Percentiles rank a stretch among this genome's conserved stretches.
These are phyloP conservation scores for Nidularia pulvinata DNA, from an alignment of 768 basidiomycete species.

Conservation along the genomic window DNA sequence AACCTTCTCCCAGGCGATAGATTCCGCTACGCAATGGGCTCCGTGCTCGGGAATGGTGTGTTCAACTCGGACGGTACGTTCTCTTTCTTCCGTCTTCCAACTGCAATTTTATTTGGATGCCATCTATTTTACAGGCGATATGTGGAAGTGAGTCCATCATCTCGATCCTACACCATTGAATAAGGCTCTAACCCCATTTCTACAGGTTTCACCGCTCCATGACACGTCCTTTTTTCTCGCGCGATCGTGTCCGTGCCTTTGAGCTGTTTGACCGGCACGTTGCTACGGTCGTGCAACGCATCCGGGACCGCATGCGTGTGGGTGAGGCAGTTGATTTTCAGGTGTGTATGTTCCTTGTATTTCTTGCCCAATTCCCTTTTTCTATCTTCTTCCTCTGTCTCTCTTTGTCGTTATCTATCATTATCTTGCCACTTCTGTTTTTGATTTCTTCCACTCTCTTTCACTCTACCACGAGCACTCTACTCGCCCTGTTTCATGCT, in stretches of 20 bases:
- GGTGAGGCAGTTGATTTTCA: not conserved
- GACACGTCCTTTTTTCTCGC: constrained; percentile 41
- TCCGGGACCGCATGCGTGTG: constrained; percentile 5
- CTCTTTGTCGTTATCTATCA: too few relatives aligned
- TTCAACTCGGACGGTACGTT: constrained; percentile 41
- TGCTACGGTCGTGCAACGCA: constrained; percentile 23
- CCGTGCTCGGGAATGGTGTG: constrained; percentile 31
- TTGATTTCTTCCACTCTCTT: too few relatives aligned
- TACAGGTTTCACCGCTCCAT: constrained; percentile 34
- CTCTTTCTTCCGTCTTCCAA: not conserved
- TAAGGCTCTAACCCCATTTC: too few relatives aligned
- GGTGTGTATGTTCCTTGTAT: constrained; percentile 13
- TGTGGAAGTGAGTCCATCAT: constrained; percentile 5
- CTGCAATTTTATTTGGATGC: not conserved
- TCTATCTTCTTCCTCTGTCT: too few relatives aligned
- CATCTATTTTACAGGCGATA: not conserved
- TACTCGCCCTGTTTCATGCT: too few relatives aligned
- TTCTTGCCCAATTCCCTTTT: constrained; percentile 24
- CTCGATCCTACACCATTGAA: too few relatives aligned
- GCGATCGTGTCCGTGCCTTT: constrained; percentile 36
- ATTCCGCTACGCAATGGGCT: constrained; percentile 6
- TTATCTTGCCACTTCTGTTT: too few relatives aligned
- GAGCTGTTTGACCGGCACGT: constrained; percentile 37
- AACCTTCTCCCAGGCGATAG: constrained; percentile 6
- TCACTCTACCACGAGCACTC: too few relatives aligned